Conservation (phyloP, 441 rosid genomes). For the Cnidoscolus chayamansa region DNA sequence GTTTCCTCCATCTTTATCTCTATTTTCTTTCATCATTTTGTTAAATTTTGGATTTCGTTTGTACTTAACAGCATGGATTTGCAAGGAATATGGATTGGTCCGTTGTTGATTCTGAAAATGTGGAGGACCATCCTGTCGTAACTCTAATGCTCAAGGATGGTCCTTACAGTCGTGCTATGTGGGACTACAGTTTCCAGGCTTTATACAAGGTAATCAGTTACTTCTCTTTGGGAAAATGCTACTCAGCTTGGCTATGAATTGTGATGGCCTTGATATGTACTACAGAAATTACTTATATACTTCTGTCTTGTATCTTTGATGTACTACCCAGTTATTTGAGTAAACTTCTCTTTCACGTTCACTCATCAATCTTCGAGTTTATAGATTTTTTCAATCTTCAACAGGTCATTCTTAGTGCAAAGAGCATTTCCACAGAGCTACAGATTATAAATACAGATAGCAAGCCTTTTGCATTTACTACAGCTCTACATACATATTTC, state of each 20-base stretch:
- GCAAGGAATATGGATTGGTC: constrained; percentile 98
- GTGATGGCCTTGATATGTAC: background rate
- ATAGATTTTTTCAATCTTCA: constrained; percentile 19
- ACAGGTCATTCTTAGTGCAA: constrained; percentile 67
- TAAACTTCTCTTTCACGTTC: background rate
- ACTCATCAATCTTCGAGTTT: constrained; percentile 2
- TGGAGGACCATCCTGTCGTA: constrained; percentile 57
- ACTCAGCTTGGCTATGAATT: constrained; percentile 3
- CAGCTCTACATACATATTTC: constrained; percentile 90
- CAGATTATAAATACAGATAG: constrained; percentile 66
- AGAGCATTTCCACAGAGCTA: constrained; percentile 78
- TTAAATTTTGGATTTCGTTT: constrained; percentile 11
- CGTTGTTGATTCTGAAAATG: constrained; percentile 52
- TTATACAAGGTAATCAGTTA: constrained; percentile 51
- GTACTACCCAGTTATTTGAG: too few relatives aligned
- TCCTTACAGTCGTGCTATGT: constrained; percentile 85
- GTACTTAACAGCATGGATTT: constrained; percentile 76
- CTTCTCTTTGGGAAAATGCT: constrained; percentile 6
- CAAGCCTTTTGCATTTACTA: constrained; percentile 72
- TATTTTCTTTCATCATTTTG: constrained; percentile 3
- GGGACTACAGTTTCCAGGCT: constrained; percentile 90
- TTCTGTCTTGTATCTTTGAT: background rate
- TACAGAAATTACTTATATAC: background rate
- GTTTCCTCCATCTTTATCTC: background rate
- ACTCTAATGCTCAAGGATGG: constrained; percentile 83